Conservation (phyloP, 2,329 filamentous ascomycete genomes). For the Xylaria polymorpha region DNA sequence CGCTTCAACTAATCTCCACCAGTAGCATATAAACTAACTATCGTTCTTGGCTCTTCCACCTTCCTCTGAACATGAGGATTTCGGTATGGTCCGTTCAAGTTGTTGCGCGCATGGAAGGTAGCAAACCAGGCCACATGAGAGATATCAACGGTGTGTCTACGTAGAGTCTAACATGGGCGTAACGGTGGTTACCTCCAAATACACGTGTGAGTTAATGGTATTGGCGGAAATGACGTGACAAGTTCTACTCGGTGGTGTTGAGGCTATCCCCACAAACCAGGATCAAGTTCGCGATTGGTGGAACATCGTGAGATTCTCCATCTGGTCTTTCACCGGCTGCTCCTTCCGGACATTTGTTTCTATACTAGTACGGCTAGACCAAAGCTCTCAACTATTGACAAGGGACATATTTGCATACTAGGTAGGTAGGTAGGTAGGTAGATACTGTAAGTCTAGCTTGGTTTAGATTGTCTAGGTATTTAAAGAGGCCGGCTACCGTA, state of each 20-base stretch:
- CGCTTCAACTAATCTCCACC: slow-evolving; percentile 30
- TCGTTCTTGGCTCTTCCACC: neutral
- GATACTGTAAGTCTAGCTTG: neutral
- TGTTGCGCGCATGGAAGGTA: slow-evolving; percentile 15
- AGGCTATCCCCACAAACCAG: slow-evolving; percentile 7
- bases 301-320: slow-evolving; percentile 27
- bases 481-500: neutral
- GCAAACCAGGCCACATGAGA: neutral
- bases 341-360: neutral
- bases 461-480: neutral
- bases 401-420: neutral
- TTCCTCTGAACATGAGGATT: neutral
- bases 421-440: too few species aligned
- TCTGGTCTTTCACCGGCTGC: neutral
- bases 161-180: slow-evolving; percentile 12
- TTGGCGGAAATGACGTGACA: slow-evolving; percentile 32
- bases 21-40: slow-evolving; percentile 19
- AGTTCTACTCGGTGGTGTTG: slow-evolving; percentile 10
- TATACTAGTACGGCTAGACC: neutral
- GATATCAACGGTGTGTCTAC: slow-evolving; percentile 8
- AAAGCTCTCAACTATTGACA: neutral
- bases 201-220: neutral
- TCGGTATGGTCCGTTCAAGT: neutral
- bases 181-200: neutral
- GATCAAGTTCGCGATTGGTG: slow-evolving; percentile 23